Conservation (phyloP, 495 filamentous ascomycete genomes). For the Aspergillus nanangensis region DNA sequence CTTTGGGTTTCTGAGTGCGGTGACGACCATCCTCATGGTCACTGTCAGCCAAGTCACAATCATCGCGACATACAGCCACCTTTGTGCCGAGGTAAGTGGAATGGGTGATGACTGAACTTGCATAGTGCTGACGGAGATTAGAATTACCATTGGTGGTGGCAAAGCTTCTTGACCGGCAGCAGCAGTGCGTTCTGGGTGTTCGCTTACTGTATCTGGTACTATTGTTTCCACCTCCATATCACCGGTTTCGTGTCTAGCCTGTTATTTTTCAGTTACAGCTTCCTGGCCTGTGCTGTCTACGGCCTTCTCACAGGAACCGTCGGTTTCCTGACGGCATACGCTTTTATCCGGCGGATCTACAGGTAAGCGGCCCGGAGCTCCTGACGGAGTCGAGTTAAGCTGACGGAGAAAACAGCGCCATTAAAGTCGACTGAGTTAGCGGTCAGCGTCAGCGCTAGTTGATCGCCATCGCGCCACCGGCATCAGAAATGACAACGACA, state of each 20-base stretch:
- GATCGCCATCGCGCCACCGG: no score
- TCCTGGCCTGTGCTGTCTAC: conserved; percentile 79
- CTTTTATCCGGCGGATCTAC: conserved; percentile 87
- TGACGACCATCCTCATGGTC: conserved; percentile 68
- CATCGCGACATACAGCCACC: conserved; percentile 79
- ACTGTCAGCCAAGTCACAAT: conserved; percentile 87
- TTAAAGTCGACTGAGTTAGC: conserved; percentile 44
- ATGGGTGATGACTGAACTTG: no score
- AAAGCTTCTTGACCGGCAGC: conserved; percentile 79
- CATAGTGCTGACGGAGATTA: conserved; percentile 21
- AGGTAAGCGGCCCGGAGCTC: conserved; percentile 48
- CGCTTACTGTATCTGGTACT: conserved; percentile 83
- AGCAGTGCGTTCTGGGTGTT: conserved; percentile 84
- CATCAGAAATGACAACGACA: no score
- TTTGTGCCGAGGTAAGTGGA: conserved; percentile 67
- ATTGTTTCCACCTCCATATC: conserved; percentile 76
- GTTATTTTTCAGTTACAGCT: conserved; percentile 83
- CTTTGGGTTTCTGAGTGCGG: conserved; percentile 82
- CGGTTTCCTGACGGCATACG: conserved; percentile 83
- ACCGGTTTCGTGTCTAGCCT: conserved; percentile 74
- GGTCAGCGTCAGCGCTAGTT: no score
- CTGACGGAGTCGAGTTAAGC: background rate
- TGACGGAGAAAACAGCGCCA: conserved; percentile 32
- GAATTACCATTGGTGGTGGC: conserved; percentile 98
- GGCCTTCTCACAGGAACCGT: conserved; percentile 82